These are phyloP conservation scores for Noccaea bulbosa DNA, from an alignment of 345 rosid genomes.

Conservation along the genomic window DNA sequence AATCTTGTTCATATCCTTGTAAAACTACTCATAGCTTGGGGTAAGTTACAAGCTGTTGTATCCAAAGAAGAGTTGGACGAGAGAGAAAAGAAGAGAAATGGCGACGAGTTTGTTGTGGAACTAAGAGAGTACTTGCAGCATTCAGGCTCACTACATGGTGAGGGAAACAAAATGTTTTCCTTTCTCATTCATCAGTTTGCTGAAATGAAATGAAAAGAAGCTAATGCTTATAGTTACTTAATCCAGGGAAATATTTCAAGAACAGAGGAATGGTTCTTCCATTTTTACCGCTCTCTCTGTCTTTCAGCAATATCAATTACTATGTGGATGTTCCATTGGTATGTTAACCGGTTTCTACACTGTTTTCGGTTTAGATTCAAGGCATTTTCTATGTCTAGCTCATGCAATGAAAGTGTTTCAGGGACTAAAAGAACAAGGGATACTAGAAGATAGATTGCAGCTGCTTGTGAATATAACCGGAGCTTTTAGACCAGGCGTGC, in stretches of 20 bases:
- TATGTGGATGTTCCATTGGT: conserved; percentile 91
- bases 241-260: conserved; percentile 83
- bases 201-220: conserved; percentile 14
- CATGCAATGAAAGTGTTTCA: conserved; percentile 42
- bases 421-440: conserved; percentile 94
- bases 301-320: conserved; percentile 88
- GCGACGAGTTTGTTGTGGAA: conserved; percentile 71
- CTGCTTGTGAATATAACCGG: conserved; percentile 90
- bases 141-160: conserved; percentile 77
- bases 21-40: conserved; percentile 58
- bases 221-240: conserved; percentile 19
- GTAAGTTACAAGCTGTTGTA: conserved; percentile 83
- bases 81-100: conserved; percentile 79
- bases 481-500: conserved; percentile 90
- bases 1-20: conserved; percentile 26
- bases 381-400: conserved; percentile 30
- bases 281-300: conserved; percentile 90
- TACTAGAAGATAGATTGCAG: conserved; percentile 81
- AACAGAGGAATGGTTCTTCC: conserved; percentile 99
- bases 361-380: conserved; percentile 8
- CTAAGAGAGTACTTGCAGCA: conserved; percentile 82
- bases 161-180: conserved; percentile 29
- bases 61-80: conserved; percentile 89
- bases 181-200: conserved; percentile 21
- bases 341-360: conserved; percentile 38